Conservation (phyloP, 768 basidiomycete species). For the Daedaleopsis nitida region DNA sequence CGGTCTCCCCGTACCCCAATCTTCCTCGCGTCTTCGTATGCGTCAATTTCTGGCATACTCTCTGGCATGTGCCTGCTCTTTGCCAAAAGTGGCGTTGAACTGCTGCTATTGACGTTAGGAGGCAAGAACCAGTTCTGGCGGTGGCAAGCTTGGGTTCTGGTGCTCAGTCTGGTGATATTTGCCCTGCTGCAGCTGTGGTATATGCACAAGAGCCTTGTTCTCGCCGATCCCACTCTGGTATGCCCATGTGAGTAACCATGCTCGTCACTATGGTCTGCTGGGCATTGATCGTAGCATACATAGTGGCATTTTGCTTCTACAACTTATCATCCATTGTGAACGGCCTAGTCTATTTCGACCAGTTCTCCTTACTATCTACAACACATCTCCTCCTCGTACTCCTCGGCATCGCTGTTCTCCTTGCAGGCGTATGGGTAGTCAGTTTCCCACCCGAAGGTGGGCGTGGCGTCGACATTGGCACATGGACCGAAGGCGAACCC, state of each 20-base stretch:
- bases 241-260: slow-evolving; percentile 69
- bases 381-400: slow-evolving; percentile 75
- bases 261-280: not conserved
- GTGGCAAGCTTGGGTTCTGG: slow-evolving; percentile 83
- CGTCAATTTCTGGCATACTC: slow-evolving; percentile 84
- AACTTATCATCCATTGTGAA: slow-evolving; percentile 91
- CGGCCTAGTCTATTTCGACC: slow-evolving; percentile 87
- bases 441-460: slow-evolving; percentile 69
- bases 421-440: slow-evolving; percentile 90
- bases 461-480: slow-evolving; percentile 46
- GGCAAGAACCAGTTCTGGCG: slow-evolving; percentile 82
- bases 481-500: slow-evolving; percentile 45
- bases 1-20: slow-evolving; percentile 51
- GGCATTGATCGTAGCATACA: slow-evolving; percentile 14
- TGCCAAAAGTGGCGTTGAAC: slow-evolving; percentile 91
- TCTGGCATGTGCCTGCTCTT: slow-evolving; percentile 92
- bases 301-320: slow-evolving; percentile 93
- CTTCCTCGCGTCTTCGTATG: slow-evolving; percentile 79
- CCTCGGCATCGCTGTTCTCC: slow-evolving; percentile 74
- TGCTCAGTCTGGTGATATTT: slow-evolving; percentile 69
- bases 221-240: slow-evolving; percentile 84
- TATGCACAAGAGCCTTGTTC: slow-evolving; percentile 73
- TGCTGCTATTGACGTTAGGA: slow-evolving; percentile 74
- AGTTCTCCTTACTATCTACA: slow-evolving; percentile 69
- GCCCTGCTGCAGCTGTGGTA: slow-evolving; percentile 86